Percentiles rank a stretch among this genome's conserved stretches.
phyloP scores from a whole-genome alignment of 2,329 filamentous ascomycete genomes.

The Fusarium papillatum region DNA sequence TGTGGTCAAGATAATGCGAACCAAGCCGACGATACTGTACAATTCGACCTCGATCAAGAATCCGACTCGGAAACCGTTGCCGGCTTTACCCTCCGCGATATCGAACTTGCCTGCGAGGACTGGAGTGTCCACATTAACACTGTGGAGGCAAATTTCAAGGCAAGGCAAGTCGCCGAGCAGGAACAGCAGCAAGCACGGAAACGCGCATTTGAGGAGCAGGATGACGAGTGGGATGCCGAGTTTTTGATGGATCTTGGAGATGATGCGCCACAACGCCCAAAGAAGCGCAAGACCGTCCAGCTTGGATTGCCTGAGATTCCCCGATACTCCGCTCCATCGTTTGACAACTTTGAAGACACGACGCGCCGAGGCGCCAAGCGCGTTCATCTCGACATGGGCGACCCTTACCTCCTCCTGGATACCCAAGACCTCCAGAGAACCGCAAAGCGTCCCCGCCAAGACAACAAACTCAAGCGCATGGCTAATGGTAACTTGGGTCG shows the following conservation, averaged over 20 bases:
- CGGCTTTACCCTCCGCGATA: constrained; percentile 83
- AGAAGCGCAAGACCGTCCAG: constrained; percentile 76
- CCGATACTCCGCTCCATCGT: constrained; percentile 74
- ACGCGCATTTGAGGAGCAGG: constrained; percentile 56
- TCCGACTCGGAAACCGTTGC: constrained; percentile 76
- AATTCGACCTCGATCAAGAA: constrained; percentile 64
- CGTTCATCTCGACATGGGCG: constrained; percentile 88
- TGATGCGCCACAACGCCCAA: constrained; percentile 64
- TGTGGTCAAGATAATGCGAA: constrained; percentile 56
- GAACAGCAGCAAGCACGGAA: constrained; percentile 48
- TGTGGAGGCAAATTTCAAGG: constrained; percentile 55
- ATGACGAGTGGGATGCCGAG: constrained; percentile 75
- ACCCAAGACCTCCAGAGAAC: constrained; percentile 76
- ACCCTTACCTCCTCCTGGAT: constrained; percentile 88
- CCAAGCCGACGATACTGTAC: constrained; percentile 52
- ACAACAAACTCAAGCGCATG: constrained; percentile 74
- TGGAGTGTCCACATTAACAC: constrained; percentile 78
- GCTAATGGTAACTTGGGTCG: constrained; percentile 78
- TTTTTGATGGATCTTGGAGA: constrained; percentile 65
- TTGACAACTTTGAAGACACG: constrained; percentile 84
- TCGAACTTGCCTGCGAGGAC: constrained; percentile 88
- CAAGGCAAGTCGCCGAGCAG: constrained; percentile 47
- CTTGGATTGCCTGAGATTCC: constrained; percentile 71
- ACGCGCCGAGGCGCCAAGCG: constrained; percentile 82
- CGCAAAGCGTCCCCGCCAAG: constrained; percentile 69